phyloP scores from a whole-genome alignment of 1,284 basidiomycete species.

The Leccinum griseonigrum region DNA sequence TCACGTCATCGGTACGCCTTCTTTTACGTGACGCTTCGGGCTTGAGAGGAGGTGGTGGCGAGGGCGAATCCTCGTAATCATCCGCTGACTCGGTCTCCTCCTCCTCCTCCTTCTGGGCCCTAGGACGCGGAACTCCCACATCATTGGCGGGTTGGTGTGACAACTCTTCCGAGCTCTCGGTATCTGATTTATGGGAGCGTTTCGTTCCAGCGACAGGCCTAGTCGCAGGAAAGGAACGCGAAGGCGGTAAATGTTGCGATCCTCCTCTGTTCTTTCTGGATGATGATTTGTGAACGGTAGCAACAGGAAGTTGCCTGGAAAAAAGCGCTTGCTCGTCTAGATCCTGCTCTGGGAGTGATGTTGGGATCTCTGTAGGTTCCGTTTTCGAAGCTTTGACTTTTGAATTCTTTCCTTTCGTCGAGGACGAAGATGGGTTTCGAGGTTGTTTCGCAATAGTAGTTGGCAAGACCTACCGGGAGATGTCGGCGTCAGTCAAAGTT shows the following conservation, averaged over 20 bases:
- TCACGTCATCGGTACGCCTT: conserved; percentile 40
- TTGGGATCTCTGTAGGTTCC: conserved; percentile 33
- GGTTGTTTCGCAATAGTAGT: conserved; percentile 6
- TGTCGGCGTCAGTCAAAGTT: conserved; percentile 8
- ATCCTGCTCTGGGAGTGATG: conserved; percentile 38
- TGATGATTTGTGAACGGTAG: conserved; percentile 1
- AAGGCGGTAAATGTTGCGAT: not conserved
- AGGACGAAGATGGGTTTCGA: conserved; percentile 11
- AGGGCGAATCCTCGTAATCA: conserved; percentile 19
- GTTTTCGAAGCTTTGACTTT: conserved; percentile 13
- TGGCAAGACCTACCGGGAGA: conserved; percentile 2
- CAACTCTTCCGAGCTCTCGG: conserved; percentile 23
- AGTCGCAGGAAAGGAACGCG: conserved; percentile 2
- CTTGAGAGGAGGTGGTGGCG: conserved; percentile 27
- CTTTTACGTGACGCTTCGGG: conserved; percentile 42
- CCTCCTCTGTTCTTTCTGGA: conserved; percentile 7
- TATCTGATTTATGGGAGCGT: conserved; percentile 26
- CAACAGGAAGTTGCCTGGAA: conserved; percentile 1
- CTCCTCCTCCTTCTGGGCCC: conserved; percentile 36
- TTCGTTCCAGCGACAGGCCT: conserved; percentile 19
- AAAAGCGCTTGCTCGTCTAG: conserved; percentile 11
- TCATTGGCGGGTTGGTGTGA: conserved; percentile 8
- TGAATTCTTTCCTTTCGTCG: conserved; percentile 10
- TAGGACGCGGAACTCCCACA: not conserved
- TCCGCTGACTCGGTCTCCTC: conserved; percentile 47